Percentiles rank a stretch among this genome's conserved stretches.
These are phyloP conservation scores for Linum lewisii DNA, from an alignment of 345 rosid genomes.

Conservation along the genomic window DNA sequence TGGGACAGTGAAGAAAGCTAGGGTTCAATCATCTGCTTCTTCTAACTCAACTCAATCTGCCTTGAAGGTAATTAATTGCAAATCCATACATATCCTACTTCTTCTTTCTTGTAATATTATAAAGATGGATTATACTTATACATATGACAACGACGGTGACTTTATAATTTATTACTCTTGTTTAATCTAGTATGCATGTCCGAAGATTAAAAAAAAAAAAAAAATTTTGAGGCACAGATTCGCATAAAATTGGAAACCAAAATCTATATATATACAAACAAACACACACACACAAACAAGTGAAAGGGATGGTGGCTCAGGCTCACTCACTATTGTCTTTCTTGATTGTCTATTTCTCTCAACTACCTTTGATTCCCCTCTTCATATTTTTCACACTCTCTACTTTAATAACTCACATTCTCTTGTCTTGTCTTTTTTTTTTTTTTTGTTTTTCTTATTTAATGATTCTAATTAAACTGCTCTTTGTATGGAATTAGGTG, in stretches of 20 bases:
- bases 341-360: slow-evolving; percentile 17
- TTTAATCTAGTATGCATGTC: no score
- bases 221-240: background rate
- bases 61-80: slow-evolving; percentile 17
- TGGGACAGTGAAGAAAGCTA: slow-evolving; percentile 82
- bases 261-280: slow-evolving; percentile 10
- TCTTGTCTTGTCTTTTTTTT: background rate
- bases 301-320: background rate
- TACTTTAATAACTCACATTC: no score
- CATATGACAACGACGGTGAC: no score
- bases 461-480: no score
- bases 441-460: no score
- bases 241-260: background rate
- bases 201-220: no score
- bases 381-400: background rate
- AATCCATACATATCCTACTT: background rate
- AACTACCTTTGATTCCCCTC: slow-evolving; percentile 5
- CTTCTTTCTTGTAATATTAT: no score
- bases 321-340: slow-evolving; percentile 16
- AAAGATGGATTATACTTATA: no score
- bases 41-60: slow-evolving; percentile 14
- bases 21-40: slow-evolving; percentile 36
- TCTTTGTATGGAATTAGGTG: slow-evolving; percentile 6
- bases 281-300: slow-evolving; percentile 15
- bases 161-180: background rate